Percentiles rank a stretch among this genome's conserved stretches.
phyloP scores from a whole-genome alignment of 176 grass and related monocot genomes.

The Thinopyrum elongatum region DNA sequence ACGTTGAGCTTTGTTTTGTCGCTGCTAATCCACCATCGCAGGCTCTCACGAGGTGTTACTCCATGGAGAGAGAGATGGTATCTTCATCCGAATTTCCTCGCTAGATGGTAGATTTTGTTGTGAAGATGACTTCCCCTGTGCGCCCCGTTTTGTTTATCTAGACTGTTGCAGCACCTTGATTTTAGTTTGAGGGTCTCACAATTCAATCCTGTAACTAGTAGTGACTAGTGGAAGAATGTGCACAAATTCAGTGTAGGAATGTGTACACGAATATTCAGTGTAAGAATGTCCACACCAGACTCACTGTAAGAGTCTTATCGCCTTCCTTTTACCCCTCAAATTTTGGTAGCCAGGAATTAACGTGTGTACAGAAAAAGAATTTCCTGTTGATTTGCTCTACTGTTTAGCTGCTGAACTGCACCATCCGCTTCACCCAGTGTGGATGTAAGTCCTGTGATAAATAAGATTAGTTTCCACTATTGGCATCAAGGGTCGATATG shows the following conservation, averaged over 20 bases:
- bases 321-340: neutral
- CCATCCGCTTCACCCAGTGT: no score
- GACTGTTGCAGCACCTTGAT: neutral
- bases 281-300: neutral
- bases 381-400: no score
- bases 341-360: neutral
- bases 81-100: conserved; percentile 24
- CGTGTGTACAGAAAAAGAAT: no score
- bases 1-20: neutral
- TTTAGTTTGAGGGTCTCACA: neutral
- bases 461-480: accelerated
- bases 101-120: neutral
- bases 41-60: conserved; percentile 1
- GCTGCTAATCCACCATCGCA: neutral
- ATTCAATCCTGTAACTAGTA: neutral
- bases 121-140: neutral
- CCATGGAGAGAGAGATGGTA: conserved; percentile 22
- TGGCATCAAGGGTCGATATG: conserved; percentile 40
- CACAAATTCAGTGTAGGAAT: neutral
- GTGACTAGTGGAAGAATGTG: neutral
- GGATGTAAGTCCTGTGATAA: no score
- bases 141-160: no score
- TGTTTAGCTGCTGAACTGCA: no score
- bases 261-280: neutral
- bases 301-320: neutral